Percentiles rank a stretch among this genome's conserved stretches.
Evolutionary conservation across 2,329 filamentous ascomycete genomes (phyloP).

Genomic region (Ceratocystis variospora): DNA sequence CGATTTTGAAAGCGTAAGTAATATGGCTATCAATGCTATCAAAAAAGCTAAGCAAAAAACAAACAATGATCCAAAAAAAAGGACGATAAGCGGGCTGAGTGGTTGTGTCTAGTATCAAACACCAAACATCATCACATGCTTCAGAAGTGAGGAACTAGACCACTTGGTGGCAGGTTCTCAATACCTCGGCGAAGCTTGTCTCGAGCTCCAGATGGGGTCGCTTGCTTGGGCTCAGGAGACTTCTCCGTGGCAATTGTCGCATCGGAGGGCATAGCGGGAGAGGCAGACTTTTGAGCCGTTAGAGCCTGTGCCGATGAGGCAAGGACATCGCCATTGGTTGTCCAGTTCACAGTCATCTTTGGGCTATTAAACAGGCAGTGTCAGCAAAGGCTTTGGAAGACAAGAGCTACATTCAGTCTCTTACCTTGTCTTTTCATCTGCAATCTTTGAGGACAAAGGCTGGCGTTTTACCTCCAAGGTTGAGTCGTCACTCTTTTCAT

Average conservation of each 20-base stretch:
- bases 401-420: not conserved
- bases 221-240: constrained; percentile 15
- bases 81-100: not conserved
- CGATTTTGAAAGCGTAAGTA: not conserved
- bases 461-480: constrained; percentile 13
- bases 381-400: not conserved
- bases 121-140: not conserved
- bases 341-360: constrained; percentile 13
- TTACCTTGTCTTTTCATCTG: constrained; percentile 11
- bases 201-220: constrained; percentile 10
- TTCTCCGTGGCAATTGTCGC: constrained; percentile 10
- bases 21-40: not conserved
- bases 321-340: constrained; percentile 1
- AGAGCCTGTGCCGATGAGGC: constrained; percentile 1
- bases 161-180: constrained; percentile 16
- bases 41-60: not conserved
- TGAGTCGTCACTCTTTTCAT: constrained; percentile 13
- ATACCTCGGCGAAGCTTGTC: constrained; percentile 18
- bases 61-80: constrained; percentile 6
- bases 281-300: constrained; percentile 12
- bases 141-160: constrained; percentile 6
- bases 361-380: constrained; percentile 9
- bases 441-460: constrained; percentile 12
- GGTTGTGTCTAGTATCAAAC: not conserved
- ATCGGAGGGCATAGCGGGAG: constrained; percentile 13